These are phyloP conservation scores for Mycocentrospora acerina DNA, from an alignment of 2,329 filamentous ascomycete genomes.

Conservation along the genomic window DNA sequence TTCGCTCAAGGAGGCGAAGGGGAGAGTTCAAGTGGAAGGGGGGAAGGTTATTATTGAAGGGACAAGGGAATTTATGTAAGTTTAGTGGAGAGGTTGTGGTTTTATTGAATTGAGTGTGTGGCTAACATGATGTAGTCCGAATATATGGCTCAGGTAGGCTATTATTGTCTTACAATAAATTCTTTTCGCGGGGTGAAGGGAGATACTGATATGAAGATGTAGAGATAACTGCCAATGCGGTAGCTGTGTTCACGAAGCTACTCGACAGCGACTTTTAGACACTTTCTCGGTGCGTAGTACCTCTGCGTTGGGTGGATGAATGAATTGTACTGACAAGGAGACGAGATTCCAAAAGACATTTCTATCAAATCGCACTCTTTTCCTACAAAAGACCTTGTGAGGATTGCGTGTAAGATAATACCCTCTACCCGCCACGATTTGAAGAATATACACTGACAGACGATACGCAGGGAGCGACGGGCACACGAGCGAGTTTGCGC, in stretches of 20 bases:
- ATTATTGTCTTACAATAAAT: too few relatives aligned
- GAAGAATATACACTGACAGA: background rate
- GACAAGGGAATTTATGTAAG: too few relatives aligned
- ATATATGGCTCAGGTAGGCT: constrained; percentile 5
- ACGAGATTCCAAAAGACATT: constrained; percentile 32
- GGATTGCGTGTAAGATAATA: constrained; percentile 27
- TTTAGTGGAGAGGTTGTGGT: too few relatives aligned
- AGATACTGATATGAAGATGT: too few relatives aligned
- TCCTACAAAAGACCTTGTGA: constrained; percentile 9
- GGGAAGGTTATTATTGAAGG: too few relatives aligned
- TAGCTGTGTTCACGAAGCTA: constrained; percentile 68
- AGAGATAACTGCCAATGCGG: constrained; percentile 72
- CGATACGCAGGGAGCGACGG: constrained; percentile 53
- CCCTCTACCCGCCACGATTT: constrained; percentile 2
- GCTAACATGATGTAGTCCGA: constrained; percentile 1
- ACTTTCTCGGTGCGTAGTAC: constrained; percentile 60
- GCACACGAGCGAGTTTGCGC: constrained; percentile 69
- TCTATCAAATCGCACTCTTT: constrained; percentile 18
- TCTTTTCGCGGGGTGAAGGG: too few relatives aligned
- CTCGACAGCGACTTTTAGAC: constrained; percentile 67
- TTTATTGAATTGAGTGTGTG: background rate
- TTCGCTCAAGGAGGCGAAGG: too few relatives aligned
- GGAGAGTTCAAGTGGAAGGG: too few relatives aligned
- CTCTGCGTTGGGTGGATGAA: too few relatives aligned
- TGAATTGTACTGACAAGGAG: constrained; percentile 1